Evolutionary conservation across 192 early-diverging fungal genomes (phyloP).

Genomic region (Backusella australiensis): DNA sequence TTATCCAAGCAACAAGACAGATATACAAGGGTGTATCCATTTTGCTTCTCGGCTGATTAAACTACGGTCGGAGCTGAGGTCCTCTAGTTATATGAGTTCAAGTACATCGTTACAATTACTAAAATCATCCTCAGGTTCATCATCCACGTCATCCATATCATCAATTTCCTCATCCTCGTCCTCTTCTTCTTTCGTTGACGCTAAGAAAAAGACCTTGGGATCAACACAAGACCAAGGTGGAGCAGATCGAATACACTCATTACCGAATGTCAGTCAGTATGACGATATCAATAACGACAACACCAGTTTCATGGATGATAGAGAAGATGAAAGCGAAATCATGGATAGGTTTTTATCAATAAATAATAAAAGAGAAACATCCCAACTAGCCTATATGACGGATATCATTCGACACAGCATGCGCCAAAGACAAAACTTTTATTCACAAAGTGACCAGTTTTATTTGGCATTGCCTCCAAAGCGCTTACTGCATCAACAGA

Average conservation of each 20-base stretch:
- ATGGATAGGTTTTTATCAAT: background rate
- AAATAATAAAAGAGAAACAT: background rate
- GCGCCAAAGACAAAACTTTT: background rate
- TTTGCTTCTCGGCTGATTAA: conserved; percentile 6
- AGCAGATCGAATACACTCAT: background rate
- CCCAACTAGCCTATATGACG: background rate
- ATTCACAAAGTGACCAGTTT: conserved; percentile 8
- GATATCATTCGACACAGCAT: background rate
- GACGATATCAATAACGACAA: background rate
- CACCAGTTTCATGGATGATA: background rate
- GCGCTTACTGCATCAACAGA: background rate
- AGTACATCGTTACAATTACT: background rate
- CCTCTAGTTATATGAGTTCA: conserved; percentile 5
- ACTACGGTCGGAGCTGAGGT: background rate
- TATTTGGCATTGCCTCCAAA: background rate
- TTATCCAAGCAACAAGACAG: background rate
- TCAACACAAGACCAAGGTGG: background rate
- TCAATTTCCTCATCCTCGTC: background rate
- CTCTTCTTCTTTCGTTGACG: background rate
- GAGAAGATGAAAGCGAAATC: conserved; percentile 8
- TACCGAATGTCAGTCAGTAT: background rate
- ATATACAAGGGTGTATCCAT: background rate
- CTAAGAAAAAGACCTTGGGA: background rate
- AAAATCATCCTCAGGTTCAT: background rate
- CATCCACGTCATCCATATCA: background rate